Evolutionary conservation across 306 rosid genomes (phyloP).

Genomic region (Parietaria judaica): DNA sequence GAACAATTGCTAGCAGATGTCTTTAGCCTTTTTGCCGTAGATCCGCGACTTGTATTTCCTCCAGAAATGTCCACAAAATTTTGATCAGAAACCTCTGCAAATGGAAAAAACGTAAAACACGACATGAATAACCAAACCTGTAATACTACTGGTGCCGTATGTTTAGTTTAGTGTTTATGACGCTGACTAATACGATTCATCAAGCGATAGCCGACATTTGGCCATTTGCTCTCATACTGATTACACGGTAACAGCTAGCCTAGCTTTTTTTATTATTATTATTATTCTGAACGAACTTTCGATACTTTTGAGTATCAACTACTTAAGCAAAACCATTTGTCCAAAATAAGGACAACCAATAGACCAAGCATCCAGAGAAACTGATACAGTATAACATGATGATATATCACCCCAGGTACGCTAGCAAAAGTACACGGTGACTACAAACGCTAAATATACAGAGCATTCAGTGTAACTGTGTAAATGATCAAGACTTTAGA

Average conservation of each 20-base stretch:
- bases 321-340: not conserved
- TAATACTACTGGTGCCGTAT: slow-evolving; percentile 1
- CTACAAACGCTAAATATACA: not conserved
- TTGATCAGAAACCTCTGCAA: slow-evolving; percentile 65
- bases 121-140: slow-evolving; percentile 2
- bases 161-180: too few species aligned
- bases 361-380: too few species aligned
- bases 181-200: too few species aligned
- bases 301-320: not conserved
- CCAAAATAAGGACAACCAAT: too few species aligned
- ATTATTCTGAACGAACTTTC: too few species aligned
- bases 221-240: too few species aligned
- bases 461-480: not conserved
- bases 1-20: slow-evolving; percentile 29
- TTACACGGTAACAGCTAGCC: too few species aligned
- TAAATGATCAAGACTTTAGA: not conserved
- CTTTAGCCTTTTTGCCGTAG: slow-evolving; percentile 48
- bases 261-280: too few species aligned
- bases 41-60: slow-evolving; percentile 35
- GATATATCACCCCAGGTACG: not conserved
- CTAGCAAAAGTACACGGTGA: not conserved
- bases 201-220: too few species aligned
- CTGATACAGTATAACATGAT: too few species aligned
- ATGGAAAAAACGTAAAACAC: not conserved
- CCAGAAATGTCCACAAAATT: slow-evolving; percentile 48